Evolutionary conservation across 257 asterid species (phyloP).

Genomic region (Solanum pennellii): DNA sequence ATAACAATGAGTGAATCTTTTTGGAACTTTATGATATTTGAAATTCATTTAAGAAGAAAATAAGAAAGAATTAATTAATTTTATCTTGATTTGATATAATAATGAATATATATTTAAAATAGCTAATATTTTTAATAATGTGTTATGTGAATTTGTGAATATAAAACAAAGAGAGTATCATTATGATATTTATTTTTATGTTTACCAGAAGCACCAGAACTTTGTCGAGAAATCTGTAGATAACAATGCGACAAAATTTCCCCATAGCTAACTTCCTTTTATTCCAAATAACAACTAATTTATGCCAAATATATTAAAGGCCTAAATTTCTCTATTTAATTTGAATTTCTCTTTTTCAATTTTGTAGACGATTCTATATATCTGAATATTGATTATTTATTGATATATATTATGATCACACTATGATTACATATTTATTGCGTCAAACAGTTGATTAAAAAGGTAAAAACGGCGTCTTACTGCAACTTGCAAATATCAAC

Average conservation of each 20-base stretch:
- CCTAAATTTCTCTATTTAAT: neutral
- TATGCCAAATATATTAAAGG: neutral
- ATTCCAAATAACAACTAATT: neutral
- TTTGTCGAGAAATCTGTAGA: neutral
- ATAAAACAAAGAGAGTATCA: neutral
- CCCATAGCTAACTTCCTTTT: neutral
- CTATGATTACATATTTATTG: neutral
- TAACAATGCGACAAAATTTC: neutral
- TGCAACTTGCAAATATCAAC: neutral
- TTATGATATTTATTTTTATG: too few relatives aligned
- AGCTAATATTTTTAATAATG: too few relatives aligned
- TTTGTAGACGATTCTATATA: too few relatives aligned
- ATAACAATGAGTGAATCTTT: too few relatives aligned
- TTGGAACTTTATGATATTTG: too few relatives aligned
- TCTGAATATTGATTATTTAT: too few relatives aligned
- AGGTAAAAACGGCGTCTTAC: neutral
- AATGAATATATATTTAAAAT: too few relatives aligned
- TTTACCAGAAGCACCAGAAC: neutral
- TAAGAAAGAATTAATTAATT: neutral
- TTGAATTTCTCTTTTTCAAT: neutral
- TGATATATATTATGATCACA: neutral
- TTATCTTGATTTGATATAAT: too few relatives aligned
- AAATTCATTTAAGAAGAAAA: neutral
- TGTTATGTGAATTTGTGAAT: too few relatives aligned
- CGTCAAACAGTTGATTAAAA: neutral